Evolutionary conservation across 1,139 yeast species (phyloP).

Genomic region (Zhuliangozyma parablackwelliae): DNA sequence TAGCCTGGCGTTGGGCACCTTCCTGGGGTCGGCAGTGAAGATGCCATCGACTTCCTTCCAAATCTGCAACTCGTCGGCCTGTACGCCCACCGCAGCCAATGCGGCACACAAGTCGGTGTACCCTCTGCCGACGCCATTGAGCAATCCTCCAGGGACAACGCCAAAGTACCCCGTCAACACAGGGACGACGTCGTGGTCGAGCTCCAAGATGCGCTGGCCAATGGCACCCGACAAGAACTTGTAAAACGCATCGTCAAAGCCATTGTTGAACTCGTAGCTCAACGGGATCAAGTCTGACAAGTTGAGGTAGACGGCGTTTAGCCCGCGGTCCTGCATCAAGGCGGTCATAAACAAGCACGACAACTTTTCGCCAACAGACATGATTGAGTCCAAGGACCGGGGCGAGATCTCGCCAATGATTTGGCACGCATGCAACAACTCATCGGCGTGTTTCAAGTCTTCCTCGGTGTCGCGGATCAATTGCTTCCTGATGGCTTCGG

Average conservation of each 20-base stretch:
- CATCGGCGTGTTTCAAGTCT: conserved; percentile 66
- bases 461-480: conserved; percentile 54
- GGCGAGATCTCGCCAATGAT: conserved; percentile 89
- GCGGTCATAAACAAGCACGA: conserved; percentile 87
- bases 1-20: conserved; percentile 85
- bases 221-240: conserved; percentile 55
- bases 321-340: conserved; percentile 74
- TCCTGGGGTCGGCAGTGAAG: conserved; percentile 96
- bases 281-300: conserved; percentile 66
- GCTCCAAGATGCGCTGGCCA: conserved; percentile 48
- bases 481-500: conserved; percentile 38
- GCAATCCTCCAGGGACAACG: conserved; percentile 85
- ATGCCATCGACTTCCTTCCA: conserved; percentile 99
- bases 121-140: conserved; percentile 93
- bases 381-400: conserved; percentile 81
- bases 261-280: conserved; percentile 47
- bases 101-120: conserved; percentile 98
- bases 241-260: conserved; percentile 70
- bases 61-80: conserved; percentile 90
- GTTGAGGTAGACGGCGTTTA: conserved; percentile 74
- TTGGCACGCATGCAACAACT: conserved; percentile 78
- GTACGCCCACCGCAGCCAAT: conserved; percentile 84
- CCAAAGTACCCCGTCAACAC: conserved; percentile 97
- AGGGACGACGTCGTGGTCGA: conserved; percentile 61
- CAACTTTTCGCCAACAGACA: conserved; percentile 92